Conservation (phyloP, 1,284 basidiomycete genomes). For the Papiliotrema laurentii region DNA sequence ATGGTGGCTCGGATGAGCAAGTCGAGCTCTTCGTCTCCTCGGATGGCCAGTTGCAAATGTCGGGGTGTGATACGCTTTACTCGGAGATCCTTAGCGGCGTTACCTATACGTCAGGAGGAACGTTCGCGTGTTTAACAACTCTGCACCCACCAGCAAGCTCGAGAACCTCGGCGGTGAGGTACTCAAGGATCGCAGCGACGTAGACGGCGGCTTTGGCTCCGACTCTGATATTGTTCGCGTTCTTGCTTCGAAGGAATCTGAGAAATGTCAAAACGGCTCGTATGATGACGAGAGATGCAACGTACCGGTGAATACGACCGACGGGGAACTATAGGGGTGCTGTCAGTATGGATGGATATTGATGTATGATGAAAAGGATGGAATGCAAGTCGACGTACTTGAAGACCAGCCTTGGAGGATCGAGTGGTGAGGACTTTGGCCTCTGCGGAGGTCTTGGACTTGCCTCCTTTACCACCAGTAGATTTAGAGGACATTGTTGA, state of each 20-base stretch:
- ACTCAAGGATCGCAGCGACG: constrained; percentile 50
- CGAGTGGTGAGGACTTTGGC: constrained; percentile 59
- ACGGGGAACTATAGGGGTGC: constrained; percentile 36
- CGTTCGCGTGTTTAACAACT: not conserved
- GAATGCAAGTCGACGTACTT: constrained; percentile 54
- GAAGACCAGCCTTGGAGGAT: constrained; percentile 76
- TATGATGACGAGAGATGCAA: constrained; percentile 3
- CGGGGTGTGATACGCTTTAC: constrained; percentile 97
- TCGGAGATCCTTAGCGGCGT: constrained; percentile 91
- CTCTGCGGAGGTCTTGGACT: constrained; percentile 49
- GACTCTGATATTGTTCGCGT: constrained; percentile 74
- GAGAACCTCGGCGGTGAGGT: constrained; percentile 50
- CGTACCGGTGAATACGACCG: constrained; percentile 44
- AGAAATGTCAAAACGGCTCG: not conserved
- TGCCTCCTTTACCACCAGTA: constrained; percentile 50
- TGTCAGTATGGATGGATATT: constrained; percentile 4
- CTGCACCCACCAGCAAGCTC: constrained; percentile 48
- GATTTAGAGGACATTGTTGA: constrained; percentile 43
- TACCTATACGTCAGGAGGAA: constrained; percentile 57
- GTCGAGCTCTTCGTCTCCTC: constrained; percentile 74
- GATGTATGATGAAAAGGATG: constrained; percentile 3
- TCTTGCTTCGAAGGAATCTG: constrained; percentile 87
- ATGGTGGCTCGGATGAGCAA: constrained; percentile 55
- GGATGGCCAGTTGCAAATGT: constrained; percentile 63
- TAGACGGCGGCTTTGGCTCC: constrained; percentile 50